Evolutionary conservation across 306 rosid species (phyloP).

Genomic region (Quercus variabilis): DNA sequence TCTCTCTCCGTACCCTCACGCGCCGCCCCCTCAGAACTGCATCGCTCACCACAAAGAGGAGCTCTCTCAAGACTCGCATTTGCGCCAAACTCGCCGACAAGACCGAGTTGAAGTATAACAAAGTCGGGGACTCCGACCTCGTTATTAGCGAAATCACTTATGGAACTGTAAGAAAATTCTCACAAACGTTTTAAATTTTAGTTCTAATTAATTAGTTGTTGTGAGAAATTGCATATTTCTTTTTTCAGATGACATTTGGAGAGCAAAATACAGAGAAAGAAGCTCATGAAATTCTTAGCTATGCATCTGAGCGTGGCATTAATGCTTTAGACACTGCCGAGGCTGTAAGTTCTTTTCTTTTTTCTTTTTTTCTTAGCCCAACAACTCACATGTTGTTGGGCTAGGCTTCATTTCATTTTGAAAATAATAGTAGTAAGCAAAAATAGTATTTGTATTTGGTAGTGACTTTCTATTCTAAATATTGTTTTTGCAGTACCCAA

Average conservation of each 20-base stretch:
- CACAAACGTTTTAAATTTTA: neutral
- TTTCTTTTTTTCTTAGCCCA: too few species aligned
- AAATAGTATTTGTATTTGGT: neutral
- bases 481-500: conserved; percentile 62
- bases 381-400: neutral
- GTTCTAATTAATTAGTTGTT: neutral
- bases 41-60: conserved; percentile 5
- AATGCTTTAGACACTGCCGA: conserved; percentile 80
- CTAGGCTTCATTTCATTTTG: too few species aligned
- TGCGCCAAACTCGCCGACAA: conserved; percentile 30
- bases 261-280: conserved; percentile 85
- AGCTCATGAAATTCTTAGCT: conserved; percentile 70
- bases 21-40: neutral
- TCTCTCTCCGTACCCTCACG: neutral
- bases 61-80: conserved; percentile 14
- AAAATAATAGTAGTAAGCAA: too few species aligned
- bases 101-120: conserved; percentile 50
- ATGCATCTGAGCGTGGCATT: conserved; percentile 66
- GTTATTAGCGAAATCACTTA: conserved; percentile 72
- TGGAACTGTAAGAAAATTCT: conserved; percentile 57
- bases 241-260: conserved; percentile 84
- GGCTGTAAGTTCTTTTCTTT: conserved; percentile 37
- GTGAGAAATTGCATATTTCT: neutral
- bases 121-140: conserved; percentile 87
- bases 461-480: neutral